These are phyloP conservation scores for Scortechinia acanthostroma DNA, from an alignment of 2,329 filamentous ascomycete species.

Conservation along the genomic window DNA sequence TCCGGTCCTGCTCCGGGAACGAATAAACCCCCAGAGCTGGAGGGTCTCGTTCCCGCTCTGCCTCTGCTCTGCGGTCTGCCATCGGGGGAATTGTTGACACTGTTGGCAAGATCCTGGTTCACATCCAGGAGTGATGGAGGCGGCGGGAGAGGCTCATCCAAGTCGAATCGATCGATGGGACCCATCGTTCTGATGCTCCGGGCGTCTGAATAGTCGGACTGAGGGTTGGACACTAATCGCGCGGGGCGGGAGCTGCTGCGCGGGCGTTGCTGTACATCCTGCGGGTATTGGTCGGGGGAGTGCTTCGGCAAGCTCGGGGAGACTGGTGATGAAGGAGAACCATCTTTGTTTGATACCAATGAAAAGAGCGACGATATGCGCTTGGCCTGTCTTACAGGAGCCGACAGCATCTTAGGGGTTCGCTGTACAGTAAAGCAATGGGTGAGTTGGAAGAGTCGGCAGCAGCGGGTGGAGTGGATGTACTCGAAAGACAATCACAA, in stretches of 20 bases:
- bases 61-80: conserved; percentile 19
- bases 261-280: not conserved
- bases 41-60: conserved; percentile 16
- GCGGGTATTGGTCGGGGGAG: not conserved
- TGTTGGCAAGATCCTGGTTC: conserved; percentile 23
- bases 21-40: conserved; percentile 19
- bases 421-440: no score
- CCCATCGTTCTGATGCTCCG: conserved; percentile 9
- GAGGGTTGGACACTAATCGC: not conserved
- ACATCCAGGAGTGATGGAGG: conserved; percentile 26
- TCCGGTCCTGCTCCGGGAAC: conserved; percentile 20
- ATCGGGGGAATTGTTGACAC: conserved; percentile 17
- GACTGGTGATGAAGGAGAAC: conserved; percentile 14
- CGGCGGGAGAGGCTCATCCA: conserved; percentile 21
- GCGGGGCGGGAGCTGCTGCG: not conserved
- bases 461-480: no score
- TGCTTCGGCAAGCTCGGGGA: conserved; percentile 8
- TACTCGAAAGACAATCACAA: no score
- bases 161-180: conserved; percentile 15
- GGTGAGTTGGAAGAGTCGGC: no score
- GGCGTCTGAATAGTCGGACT: not conserved
- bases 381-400: conserved; percentile 18
- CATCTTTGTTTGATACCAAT: conserved; percentile 23
- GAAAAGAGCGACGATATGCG: conserved; percentile 34
- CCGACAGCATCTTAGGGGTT: conserved; percentile 3